phyloP scores from a whole-genome alignment of 2,329 filamentous ascomycete genomes.

The Penicillium griseofulvum region DNA sequence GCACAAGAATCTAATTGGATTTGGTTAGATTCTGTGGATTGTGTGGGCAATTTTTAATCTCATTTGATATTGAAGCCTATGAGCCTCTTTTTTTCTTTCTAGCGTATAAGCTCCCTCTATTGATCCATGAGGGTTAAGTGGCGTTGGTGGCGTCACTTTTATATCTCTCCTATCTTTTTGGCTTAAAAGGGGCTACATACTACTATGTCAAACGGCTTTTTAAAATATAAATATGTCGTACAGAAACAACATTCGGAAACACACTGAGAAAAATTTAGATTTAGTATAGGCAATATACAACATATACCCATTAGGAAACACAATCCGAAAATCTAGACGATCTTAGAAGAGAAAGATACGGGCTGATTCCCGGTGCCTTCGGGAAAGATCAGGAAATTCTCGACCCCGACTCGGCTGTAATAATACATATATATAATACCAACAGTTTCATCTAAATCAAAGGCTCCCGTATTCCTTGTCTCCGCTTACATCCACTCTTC shows the following conservation, averaged over 20 bases:
- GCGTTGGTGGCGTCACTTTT: background rate
- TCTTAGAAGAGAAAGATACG: background rate
- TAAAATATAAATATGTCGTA: background rate
- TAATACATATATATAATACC: background rate
- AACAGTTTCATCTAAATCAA: constrained; percentile 6
- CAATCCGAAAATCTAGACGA: background rate
- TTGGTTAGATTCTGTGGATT: background rate
- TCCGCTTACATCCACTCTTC: background rate
- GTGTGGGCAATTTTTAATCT: constrained; percentile 5
- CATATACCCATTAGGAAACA: background rate
- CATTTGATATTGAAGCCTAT: background rate
- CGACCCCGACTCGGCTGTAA: background rate
- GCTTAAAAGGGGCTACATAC: background rate
- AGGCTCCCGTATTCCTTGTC: background rate
- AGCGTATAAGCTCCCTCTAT: too few species aligned
- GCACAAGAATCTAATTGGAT: background rate
- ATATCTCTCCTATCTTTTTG: background rate
- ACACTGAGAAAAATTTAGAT: too few species aligned
- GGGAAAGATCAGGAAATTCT: background rate
- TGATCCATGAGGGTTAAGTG: background rate
- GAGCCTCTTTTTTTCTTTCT: background rate
- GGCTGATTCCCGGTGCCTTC: background rate
- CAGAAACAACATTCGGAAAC: background rate
- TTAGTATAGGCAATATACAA: background rate
- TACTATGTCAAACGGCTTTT: background rate